Conservation (phyloP, 495 filamentous ascomycete species). For the Staphylotrichum longicolle region DNA sequence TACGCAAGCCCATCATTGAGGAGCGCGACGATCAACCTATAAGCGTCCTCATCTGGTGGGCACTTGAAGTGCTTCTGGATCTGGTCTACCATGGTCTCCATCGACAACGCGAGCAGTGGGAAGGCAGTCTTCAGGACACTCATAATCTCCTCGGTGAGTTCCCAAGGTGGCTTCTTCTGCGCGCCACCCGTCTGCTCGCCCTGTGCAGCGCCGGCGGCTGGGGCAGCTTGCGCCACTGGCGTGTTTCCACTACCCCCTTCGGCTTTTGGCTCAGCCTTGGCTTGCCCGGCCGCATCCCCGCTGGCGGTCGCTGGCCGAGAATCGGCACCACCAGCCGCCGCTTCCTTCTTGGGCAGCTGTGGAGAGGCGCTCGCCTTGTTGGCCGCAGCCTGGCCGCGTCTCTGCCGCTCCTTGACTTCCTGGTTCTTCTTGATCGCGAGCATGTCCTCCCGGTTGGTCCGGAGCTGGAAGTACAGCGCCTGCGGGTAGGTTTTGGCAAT, state of each 20-base stretch:
- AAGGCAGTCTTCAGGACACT: constrained; percentile 92
- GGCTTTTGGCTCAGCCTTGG: constrained; percentile 44
- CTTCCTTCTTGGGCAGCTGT: constrained; percentile 48
- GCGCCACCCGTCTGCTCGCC: constrained; percentile 32
- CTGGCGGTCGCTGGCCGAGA: constrained; percentile 52
- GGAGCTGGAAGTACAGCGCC: constrained; percentile 87
- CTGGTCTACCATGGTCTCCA: constrained; percentile 99
- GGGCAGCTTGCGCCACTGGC: constrained; percentile 25
- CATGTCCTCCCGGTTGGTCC: constrained; percentile 95
- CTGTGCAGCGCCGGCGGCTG: constrained; percentile 25
- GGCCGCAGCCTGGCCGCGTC: constrained; percentile 19
- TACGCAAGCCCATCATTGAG: constrained; percentile 91
- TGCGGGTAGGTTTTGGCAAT: constrained; percentile 95
- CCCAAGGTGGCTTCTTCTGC: constrained; percentile 82
- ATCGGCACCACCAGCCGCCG: constrained; percentile 24
- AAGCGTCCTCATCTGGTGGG: constrained; percentile 96
- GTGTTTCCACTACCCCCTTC: constrained; percentile 43
- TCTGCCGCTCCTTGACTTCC: constrained; percentile 62
- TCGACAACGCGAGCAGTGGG: constrained; percentile 89
- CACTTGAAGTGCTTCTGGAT: constrained; percentile 99
- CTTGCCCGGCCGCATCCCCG: constrained; percentile 39
- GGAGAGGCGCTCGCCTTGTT: constrained; percentile 43
- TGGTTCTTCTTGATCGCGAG: constrained; percentile 82
- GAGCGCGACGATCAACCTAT: constrained; percentile 93
- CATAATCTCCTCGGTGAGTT: constrained; percentile 93